Base-by-base conservation (phyloP, 306 rosid genomes). In the Cucurbita argyrosperma region DNA sequence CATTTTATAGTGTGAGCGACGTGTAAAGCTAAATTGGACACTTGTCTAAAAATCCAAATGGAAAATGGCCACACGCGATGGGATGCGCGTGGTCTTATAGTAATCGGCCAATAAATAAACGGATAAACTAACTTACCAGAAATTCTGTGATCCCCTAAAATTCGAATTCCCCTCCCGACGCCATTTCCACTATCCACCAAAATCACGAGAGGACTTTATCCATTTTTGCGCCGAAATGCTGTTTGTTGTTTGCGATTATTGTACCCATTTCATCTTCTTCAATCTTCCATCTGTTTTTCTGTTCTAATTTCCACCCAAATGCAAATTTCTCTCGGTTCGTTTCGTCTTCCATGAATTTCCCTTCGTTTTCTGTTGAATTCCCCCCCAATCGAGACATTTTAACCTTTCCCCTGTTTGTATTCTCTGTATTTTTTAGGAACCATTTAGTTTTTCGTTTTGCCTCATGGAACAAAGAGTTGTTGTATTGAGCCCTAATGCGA, bases 51-150 rank as follows among this genome's bases (percentile, higher is more conserved):
- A 45, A 11, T 43, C 39, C 1, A 2, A 5, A 12, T 3, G 18
- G 3, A 66, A 45, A 66, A 11, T 1, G 0, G 39, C 9, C 21
- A 30, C 47, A 30, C 60, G 74, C 60, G 74, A 50, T 16, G 10
- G 59, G 47, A 30, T n/a, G 74, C 47, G 74, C 74, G 74, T 15
- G 74, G 47, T 70, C 7, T 26, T 49, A 6, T 68, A 47, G 73
- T 68, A 47, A 68, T 68, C 73, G 49, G 55, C 35, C 46, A 5
- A 51, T 70, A 13, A 30, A 63, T 5, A 70, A 35, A 70, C 58
- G 16, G 74, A 70, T 70, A 35, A 70, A 70, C 74, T 8, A 70
- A 70, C 74, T 70, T 70, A 70, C 74, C 74, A 51, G 60, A 70
- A 51, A 70, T 70, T 30, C 8, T 37, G 47, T 51, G 15, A 70